Evolutionary conservation across 305 asterid genomes (phyloP), one percentile per base, ranked within the genome.

Genomic region (Nicotiana rustica): DNA sequence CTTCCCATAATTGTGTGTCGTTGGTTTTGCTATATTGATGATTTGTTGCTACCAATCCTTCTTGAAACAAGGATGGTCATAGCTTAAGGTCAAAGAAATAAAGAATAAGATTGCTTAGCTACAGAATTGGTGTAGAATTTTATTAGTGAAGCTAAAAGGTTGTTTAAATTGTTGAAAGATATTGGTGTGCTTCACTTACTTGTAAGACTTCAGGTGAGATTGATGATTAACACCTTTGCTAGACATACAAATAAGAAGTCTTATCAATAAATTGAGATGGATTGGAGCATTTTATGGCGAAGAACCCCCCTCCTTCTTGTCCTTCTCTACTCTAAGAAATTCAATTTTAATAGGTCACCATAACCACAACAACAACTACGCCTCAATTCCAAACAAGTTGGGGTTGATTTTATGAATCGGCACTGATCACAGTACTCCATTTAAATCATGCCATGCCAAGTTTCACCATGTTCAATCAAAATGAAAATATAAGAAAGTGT

Each of bases 61-160:
- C 10, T 49, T 33, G 3, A 5, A 41, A 18, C 35, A 70, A 38
- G 57, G 57, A 10, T n/a, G 78, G 5, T 41, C 78, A 69, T 41
- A 41, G 77, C 18, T 68, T 6, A 29, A 15, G 10, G 49, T 41
- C 2, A 41, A 8, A 41, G 49, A 41, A 8, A 55, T 55, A 55
- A 55, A 55, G 60, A 70, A 10, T 70, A 70, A 70, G 36, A 70
- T 44, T 71, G 35, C 17, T 9, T 71, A 71, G 5, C 78, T 70
- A 44, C 78, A 12, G 18, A 44, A 12, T 19, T 21, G 49, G 78
- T 10, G 0, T 71, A 44, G 18, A 19, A 44, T 71, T 60, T 19
- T 69, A 15, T 44, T 44, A 5, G 38, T 47, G 78, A 71, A 47
- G 38, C 78, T 17, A 13, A n/a, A 21, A 71, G 8, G 61, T 71